A percentile compares a stretch with the other conserved stretches of the same genome.
Evolutionary conservation across 2,329 filamentous ascomycete species (phyloP).

Genomic region (Catunica adiposa): DNA sequence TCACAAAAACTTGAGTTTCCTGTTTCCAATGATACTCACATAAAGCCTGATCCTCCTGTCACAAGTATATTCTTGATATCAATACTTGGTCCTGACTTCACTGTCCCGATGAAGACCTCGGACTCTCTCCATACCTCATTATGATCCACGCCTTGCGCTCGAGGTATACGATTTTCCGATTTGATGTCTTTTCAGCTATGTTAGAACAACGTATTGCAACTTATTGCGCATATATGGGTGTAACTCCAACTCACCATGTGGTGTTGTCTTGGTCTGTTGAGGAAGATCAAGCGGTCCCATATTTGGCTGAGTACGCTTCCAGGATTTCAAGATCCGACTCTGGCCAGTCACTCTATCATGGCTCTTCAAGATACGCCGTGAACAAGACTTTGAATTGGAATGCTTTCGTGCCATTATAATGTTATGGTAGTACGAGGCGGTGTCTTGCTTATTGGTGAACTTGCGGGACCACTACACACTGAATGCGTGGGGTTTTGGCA

Average conservation of each 20-base stretch:
- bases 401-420: no score
- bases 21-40: conserved; percentile 35
- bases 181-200: neutral
- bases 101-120: conserved; percentile 51
- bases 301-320: neutral
- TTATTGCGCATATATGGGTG: no score
- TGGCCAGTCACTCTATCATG: neutral
- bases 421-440: no score
- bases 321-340: neutral
- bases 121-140: conserved; percentile 60
- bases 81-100: conserved; percentile 49
- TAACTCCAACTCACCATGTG: no score
- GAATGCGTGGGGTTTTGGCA: no score
- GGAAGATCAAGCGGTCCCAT: no score
- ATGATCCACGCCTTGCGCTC: conserved; percentile 23
- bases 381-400: neutral
- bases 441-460: no score
- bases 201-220: neutral
- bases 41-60: conserved; percentile 72
- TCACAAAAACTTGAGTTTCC: conserved; percentile 4
- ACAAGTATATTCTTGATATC: conserved; percentile 69
- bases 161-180: neutral
- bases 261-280: no score
- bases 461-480: no score
- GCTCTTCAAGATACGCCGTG: neutral